Conservation (phyloP, 23 red algal species). For the Gracilaria domingensis region DNA sequence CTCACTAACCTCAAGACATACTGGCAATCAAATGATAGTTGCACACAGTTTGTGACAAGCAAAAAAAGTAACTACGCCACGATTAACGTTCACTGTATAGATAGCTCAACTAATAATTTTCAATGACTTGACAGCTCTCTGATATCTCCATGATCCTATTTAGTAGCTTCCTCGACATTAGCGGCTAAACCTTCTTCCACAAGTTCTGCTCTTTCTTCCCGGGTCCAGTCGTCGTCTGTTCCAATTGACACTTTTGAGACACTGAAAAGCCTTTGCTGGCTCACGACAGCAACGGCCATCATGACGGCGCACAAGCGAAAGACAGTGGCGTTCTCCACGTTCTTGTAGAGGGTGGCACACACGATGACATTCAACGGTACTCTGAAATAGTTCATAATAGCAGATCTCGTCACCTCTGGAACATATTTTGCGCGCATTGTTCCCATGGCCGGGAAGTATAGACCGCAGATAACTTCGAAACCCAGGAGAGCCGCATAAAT, state of each 20-base stretch:
- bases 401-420: slow-evolving; percentile 87
- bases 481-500: slow-evolving; percentile 82
- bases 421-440: slow-evolving; percentile 85
- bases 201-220: slow-evolving; percentile 74
- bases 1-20: not conserved
- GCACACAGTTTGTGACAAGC: not conserved
- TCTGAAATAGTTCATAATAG: slow-evolving; percentile 96
- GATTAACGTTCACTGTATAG: not conserved
- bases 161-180: slow-evolving; percentile 54
- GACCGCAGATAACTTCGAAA: slow-evolving; percentile 94
- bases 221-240: slow-evolving; percentile 59
- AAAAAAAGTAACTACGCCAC: not conserved
- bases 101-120: not conserved
- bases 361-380: slow-evolving; percentile 95
- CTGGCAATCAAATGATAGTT: not conserved
- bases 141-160: not conserved
- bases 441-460: slow-evolving; percentile 95
- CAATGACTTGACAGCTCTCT: not conserved
- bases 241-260: slow-evolving; percentile 74
- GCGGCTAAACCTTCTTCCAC: slow-evolving; percentile 50
- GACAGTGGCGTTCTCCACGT: slow-evolving; percentile 60
- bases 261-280: slow-evolving; percentile 73
- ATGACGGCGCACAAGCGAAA: slow-evolving; percentile 63
- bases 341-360: slow-evolving; percentile 65
- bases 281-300: slow-evolving; percentile 62